These are phyloP conservation scores for Ambispora gerdemannii DNA, from an alignment of 192 early-diverging fungal species.

Conservation along the genomic window DNA sequence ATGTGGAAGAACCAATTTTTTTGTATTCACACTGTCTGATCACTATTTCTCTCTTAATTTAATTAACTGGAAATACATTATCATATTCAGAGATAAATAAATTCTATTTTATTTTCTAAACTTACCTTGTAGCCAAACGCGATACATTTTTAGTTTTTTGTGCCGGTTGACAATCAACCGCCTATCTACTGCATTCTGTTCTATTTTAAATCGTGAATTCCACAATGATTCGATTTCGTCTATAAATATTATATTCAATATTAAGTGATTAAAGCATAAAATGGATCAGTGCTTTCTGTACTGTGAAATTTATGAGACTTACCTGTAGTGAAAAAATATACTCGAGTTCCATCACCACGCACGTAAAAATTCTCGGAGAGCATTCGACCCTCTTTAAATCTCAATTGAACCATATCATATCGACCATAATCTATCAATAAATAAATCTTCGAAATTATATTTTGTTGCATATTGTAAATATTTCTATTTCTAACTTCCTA, in stretches of 20 bases:
- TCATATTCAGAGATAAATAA: not conserved
- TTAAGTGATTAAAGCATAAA: not conserved
- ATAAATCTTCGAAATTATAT: too few relatives aligned
- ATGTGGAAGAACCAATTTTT: not conserved
- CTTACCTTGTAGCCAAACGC: slow-evolving; percentile 96
- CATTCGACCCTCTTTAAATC: slow-evolving; percentile 89
- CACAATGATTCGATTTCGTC: slow-evolving; percentile 55
- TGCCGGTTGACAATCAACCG: slow-evolving; percentile 90
- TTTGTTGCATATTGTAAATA: too few relatives aligned
- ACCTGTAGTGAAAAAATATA: slow-evolving; percentile 85
- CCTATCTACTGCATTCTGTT: slow-evolving; percentile 91
- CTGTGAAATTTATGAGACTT: not conserved
- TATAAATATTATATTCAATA: not conserved
- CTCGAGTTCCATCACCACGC: slow-evolving; percentile 92
- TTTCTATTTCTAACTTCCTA: too few relatives aligned
- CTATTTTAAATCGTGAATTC: slow-evolving; percentile 60
- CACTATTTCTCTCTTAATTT: not conserved
- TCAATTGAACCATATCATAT: slow-evolving; percentile 96
- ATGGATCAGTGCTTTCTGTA: not conserved
- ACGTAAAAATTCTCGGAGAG: slow-evolving; percentile 95
- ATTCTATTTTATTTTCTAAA: slow-evolving; percentile 63
- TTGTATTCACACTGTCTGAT: slow-evolving; percentile 33
- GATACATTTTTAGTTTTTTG: slow-evolving; percentile 94
- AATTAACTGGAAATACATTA: not conserved
- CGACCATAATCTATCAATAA: slow-evolving; percentile 94